Evolutionary conservation across 495 filamentous ascomycete species (phyloP), one percentile per base, ranked within the genome.

Genomic region (Lasiosphaeria hispida): DNA sequence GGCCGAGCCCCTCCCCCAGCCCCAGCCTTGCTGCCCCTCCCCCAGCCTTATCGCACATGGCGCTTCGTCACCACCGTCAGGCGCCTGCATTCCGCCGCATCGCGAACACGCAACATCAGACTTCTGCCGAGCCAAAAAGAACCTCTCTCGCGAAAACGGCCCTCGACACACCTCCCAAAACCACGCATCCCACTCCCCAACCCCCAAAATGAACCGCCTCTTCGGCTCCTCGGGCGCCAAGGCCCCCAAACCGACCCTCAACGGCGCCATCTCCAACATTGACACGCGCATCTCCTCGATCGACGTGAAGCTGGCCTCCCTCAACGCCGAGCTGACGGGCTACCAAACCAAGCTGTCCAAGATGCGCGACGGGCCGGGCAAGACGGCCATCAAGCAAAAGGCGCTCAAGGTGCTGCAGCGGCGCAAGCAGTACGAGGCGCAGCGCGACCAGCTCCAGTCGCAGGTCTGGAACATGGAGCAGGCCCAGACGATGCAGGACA

Each of bases 401-500:
- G 94, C 94, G 1, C 85, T 97, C 55, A 97, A 97, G 64, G 86
- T 97, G 14, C 86, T 97, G 1, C 92, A 96, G 74, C 89, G 91
- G n/a, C 89, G 95, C 34, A 96, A 96, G 68, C 87, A 93, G 75
- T 96, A 97, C 83, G 94, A 98, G 72, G 76, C 80, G 9, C 93
- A 98, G 77, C 88, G 92, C 14, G 93, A 97, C 63, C 92, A 98
- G 75, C 86, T 97, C 53, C 90, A 95, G 72, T 84, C 88, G 63
- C 94, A 97, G 72, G 89, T 88, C 10, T 97, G 94, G 94, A 98
- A 97, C 77, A 97, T 98, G 92, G 92, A 97, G 72, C 94, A 97
- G 70, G 94, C 94, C 6, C 89, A 90, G 71, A 96, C 95, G 81
- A 97, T 98, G 95, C 92, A 94, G 75, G 94, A 97, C 73, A 97